Evolutionary conservation across 2,329 filamentous ascomycete genomes (phyloP).

Genomic region (Raffaelea albimanens): DNA sequence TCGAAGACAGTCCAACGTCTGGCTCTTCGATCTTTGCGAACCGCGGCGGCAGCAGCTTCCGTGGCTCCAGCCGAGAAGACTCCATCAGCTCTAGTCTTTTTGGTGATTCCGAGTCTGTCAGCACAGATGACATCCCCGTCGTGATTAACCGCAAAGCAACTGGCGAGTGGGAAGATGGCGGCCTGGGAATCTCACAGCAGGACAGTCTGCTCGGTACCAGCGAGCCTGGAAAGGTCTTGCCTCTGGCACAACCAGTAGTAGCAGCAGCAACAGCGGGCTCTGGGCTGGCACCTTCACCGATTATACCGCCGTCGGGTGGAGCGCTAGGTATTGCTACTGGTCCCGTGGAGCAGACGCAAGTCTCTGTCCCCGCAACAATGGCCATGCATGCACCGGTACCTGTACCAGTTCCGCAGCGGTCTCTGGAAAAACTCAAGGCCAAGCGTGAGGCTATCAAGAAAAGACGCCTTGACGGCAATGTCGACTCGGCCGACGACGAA

Average conservation of each 20-base stretch:
- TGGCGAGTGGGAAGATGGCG: conserved; percentile 71
- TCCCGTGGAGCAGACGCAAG: conserved; percentile 29
- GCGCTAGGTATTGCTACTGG: neutral
- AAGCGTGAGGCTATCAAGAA: conserved; percentile 71
- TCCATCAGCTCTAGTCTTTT: conserved; percentile 84
- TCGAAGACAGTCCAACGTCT: conserved; percentile 78
- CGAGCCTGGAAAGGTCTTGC: conserved; percentile 15
- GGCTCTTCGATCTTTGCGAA: conserved; percentile 63
- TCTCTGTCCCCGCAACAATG: conserved; percentile 54
- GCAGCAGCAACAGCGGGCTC: neutral
- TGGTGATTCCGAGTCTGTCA: conserved; percentile 73
- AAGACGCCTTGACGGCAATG: conserved; percentile 58
- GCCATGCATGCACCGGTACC: conserved; percentile 36
- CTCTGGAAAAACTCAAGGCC: conserved; percentile 62
- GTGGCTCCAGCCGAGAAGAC: conserved; percentile 73
- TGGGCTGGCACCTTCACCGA: neutral
- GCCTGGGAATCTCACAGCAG: conserved; percentile 68
- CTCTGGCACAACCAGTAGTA: neutral
- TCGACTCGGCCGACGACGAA: conserved; percentile 88
- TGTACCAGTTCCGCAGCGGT: conserved; percentile 44
- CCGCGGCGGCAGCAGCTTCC: conserved; percentile 65
- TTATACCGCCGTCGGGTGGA: neutral
- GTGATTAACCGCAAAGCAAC: conserved; percentile 64
- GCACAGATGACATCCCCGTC: conserved; percentile 66
- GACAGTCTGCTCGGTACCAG: conserved; percentile 27